Evolutionary conservation across 2,329 filamentous ascomycete genomes (phyloP), one percentile per base, ranked within the genome.

Genomic region (Ophiognomonia clavigignenti-juglandacearum): DNA sequence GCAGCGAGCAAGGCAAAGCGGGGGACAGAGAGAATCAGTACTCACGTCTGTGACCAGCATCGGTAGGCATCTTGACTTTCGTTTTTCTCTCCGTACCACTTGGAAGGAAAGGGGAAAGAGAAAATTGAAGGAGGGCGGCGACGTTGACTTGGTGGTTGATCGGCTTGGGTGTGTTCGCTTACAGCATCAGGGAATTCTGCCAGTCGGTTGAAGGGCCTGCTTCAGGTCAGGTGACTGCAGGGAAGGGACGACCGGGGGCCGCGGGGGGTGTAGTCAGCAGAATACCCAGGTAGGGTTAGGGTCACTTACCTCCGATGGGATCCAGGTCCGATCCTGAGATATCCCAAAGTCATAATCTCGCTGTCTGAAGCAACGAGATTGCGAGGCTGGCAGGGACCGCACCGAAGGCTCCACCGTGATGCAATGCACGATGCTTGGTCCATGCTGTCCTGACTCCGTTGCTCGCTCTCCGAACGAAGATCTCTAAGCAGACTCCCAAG

Each of bases 1-100:
- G n/a, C 35, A 5, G 27, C 22, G 18, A 20, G 34, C 27, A 23
- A n/a, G n/a, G n/a, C n/a, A n/a, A n/a, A n/a, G 36, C 31, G 8
- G 31, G 16, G 16, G 31, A 13, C n/a, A 10, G 24, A 29, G 29
- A 20, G 20, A 16, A 14, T 34, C 13, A 31, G 27, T 59, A 87
- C 87, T 87, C 76, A 92, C 87, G 78, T 86, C 87, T 83, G 83
- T 91, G 86, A 75, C 86, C 86, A 70, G 85, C 78, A 82, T 88
- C 86, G 69, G 86, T 85, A 86, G 85, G 82, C 87, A 93, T 93
- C 73, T 81, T 90, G 84, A 75, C 73, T 48, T 43, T 50, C 48
- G 41, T 48, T 45, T 36, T 50, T 53, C 48, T 50, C 48, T 53
- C 51, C 51, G 51, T 51, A 41, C 47, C 50, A 50, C 47, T 59